A percentile compares a stretch with the other conserved stretches of the same genome.
Evolutionary conservation across 2,329 filamentous ascomycete species (phyloP).

Genomic region (Aspergillus felis): DNA sequence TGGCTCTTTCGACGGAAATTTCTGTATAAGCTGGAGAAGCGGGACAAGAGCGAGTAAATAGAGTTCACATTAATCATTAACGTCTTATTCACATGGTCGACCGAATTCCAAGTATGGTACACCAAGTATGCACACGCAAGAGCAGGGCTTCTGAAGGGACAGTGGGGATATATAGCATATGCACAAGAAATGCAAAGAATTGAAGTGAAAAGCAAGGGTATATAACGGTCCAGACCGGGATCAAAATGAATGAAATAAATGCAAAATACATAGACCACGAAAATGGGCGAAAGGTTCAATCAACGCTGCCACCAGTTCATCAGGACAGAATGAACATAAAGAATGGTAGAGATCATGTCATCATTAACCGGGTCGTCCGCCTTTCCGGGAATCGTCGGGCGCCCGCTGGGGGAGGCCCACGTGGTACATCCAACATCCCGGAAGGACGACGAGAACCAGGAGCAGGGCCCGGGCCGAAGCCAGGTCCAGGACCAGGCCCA

Average conservation of each 20-base stretch:
- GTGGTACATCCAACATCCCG: conserved; percentile 20
- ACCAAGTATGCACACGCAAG: background rate
- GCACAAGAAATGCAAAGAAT: background rate
- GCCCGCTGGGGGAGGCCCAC: conserved; percentile 23
- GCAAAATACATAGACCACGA: background rate
- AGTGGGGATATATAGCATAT: background rate
- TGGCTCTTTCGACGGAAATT: background rate
- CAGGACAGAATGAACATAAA: background rate
- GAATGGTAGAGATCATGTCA: conserved; percentile 35
- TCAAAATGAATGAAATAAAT: background rate
- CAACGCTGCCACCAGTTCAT: background rate
- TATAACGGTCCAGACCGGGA: background rate
- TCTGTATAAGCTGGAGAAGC: background rate
- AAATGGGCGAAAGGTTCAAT: background rate
- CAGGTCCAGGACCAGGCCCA: conserved; percentile 8
- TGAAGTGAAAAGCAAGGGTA: background rate
- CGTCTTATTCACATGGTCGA: background rate
- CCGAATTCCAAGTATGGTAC: background rate
- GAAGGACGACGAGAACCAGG: conserved; percentile 16
- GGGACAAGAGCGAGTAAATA: background rate
- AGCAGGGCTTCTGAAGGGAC: background rate
- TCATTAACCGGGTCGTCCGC: conserved; percentile 48
- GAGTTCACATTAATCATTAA: background rate
- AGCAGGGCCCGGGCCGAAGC: conserved; percentile 14
- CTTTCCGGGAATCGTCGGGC: conserved; percentile 46